phyloP scores from a whole-genome alignment of 1,284 basidiomycete genomes.

The Neolentinus lepideus region DNA sequence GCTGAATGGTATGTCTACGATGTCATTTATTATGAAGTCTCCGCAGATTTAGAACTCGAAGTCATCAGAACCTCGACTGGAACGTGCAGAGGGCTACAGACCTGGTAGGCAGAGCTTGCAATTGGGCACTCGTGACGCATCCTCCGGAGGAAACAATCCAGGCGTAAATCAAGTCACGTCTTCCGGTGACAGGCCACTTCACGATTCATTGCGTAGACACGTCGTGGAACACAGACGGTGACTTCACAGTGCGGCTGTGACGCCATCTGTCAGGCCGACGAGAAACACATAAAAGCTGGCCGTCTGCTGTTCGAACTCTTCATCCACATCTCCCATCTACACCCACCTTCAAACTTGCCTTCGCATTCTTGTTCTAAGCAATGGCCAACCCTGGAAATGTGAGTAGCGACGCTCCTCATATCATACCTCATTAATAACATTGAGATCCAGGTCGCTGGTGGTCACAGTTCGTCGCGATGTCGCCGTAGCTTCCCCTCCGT shows the following conservation, averaged over 20 bases:
- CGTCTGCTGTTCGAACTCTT: not conserved
- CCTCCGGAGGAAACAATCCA: no score
- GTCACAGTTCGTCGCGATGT: slow-evolving; percentile 10
- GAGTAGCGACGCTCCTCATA: not conserved
- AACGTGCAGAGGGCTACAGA: no score
- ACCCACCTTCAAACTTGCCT: not conserved
- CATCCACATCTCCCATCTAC: not conserved
- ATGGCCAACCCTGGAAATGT: slow-evolving; percentile 14
- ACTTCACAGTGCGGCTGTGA: no score
- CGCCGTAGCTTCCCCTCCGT: not conserved
- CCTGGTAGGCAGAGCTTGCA: no score
- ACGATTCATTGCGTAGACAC: not conserved
- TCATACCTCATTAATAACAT: not conserved
- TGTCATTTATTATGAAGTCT: no score
- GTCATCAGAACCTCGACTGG: no score
- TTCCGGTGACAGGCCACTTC: not conserved
- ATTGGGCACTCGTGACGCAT: no score
- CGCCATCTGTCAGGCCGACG: no score
- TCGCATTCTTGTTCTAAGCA: not conserved
- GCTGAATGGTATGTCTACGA: no score
- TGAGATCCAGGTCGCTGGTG: slow-evolving; percentile 15
- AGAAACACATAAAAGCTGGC: not conserved
- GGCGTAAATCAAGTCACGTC: no score
- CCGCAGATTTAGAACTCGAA: no score
- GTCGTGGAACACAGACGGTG: no score